A percentile compares a stretch with the other conserved stretches of the same genome.
Conservation (phyloP, 2,329 filamentous ascomycete species). For the Alternaria postmessia region DNA sequence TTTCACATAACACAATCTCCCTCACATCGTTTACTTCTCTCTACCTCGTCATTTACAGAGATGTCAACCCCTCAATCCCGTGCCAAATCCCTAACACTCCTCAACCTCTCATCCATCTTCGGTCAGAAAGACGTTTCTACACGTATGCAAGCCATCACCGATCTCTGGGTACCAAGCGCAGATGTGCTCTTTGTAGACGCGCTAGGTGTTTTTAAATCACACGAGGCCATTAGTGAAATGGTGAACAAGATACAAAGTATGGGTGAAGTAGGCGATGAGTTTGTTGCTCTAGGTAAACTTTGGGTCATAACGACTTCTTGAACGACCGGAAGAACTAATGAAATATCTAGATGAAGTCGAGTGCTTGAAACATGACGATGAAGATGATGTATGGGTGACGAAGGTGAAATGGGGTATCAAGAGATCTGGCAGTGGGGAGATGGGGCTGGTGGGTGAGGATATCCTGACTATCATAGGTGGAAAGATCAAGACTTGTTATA, state of each 20-base stretch:
- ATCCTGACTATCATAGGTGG: constrained; percentile 17
- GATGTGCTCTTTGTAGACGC: not conserved
- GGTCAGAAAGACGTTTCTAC: constrained; percentile 5
- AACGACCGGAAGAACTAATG: not conserved
- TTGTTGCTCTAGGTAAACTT: not conserved
- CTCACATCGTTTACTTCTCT: not conserved
- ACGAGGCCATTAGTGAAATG: not conserved
- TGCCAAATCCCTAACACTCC: constrained; percentile 6
- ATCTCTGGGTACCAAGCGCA: not conserved
- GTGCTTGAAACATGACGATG: not conserved
- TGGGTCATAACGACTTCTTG: no score
- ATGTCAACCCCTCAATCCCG: not conserved
- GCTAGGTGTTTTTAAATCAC: not conserved
- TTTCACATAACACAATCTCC: not conserved
- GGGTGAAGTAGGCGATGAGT: not conserved
- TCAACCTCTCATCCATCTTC: constrained; percentile 14
- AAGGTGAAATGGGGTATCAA: constrained; percentile 19
- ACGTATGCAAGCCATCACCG: not conserved
- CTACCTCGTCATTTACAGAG: not conserved
- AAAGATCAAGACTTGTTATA: constrained; percentile 19
- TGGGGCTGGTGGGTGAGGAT: constrained; percentile 15
- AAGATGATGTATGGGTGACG: constrained; percentile 17
- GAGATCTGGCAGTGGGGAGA: not conserved
- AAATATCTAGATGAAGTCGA: constrained; percentile 9
- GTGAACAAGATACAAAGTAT: not conserved